Conservation (phyloP, 2,329 filamentous ascomycete species). For the Chaetomium sp. region DNA sequence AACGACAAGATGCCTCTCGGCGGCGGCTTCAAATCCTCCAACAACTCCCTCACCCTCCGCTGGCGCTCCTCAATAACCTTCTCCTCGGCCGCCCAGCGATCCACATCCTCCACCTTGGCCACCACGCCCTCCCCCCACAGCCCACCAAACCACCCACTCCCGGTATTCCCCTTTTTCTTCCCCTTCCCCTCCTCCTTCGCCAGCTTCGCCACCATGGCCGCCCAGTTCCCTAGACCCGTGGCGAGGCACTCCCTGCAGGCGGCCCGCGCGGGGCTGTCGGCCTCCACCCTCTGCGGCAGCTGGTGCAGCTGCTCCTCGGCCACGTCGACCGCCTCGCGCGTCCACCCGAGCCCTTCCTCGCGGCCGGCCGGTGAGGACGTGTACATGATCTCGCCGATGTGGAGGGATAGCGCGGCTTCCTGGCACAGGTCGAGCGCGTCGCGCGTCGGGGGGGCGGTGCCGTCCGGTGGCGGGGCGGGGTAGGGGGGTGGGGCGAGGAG, state of each 20-base stretch:
- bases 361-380: slow-evolving; percentile 57
- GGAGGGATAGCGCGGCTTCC: slow-evolving; percentile 82
- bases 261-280: slow-evolving; percentile 49
- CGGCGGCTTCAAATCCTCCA: slow-evolving; percentile 52
- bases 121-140: slow-evolving; percentile 44
- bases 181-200: slow-evolving; percentile 52
- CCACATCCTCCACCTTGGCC: slow-evolving; percentile 37
- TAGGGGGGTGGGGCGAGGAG: slow-evolving; percentile 59
- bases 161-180: slow-evolving; percentile 28
- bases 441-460: slow-evolving; percentile 67
- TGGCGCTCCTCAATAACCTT: slow-evolving; percentile 56
- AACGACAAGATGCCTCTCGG: slow-evolving; percentile 30
- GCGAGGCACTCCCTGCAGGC: slow-evolving; percentile 77
- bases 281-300: slow-evolving; percentile 39
- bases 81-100: slow-evolving; percentile 57
- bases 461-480: slow-evolving; percentile 70
- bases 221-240: slow-evolving; percentile 80
- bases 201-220: slow-evolving; percentile 72
- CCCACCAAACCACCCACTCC: slow-evolving; percentile 43
- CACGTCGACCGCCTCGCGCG: slow-evolving; percentile 79
- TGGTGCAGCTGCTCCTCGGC: slow-evolving; percentile 68
- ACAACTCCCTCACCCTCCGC: slow-evolving; percentile 53
- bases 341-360: slow-evolving; percentile 83
- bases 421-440: slow-evolving; percentile 71
- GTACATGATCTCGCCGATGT: slow-evolving; percentile 93